Evolutionary conservation across 2,329 filamentous ascomycete genomes (phyloP), one percentile per base, ranked within the genome.

Genomic region (Alternaria dauci): DNA sequence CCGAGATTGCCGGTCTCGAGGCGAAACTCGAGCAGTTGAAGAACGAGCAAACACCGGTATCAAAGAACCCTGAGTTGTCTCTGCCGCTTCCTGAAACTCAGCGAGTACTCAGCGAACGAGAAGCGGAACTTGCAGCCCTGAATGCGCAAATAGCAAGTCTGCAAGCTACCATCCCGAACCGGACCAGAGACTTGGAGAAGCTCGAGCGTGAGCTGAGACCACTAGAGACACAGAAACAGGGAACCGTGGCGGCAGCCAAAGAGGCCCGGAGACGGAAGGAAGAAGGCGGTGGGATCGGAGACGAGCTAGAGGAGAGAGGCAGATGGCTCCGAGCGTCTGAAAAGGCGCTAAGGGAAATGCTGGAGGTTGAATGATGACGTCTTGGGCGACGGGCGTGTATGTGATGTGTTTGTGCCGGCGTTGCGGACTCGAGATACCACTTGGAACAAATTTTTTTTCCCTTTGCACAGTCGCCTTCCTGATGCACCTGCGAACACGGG

Each of bases 291-390:
- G 89, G 89, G 6, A 86, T 88, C 42, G 87, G 87, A 16, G 91
- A 93, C 69, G 90, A 94, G 70, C 76, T 93, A 32, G 91, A 94
- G 75, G 89, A 91, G 77, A 85, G 88, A 68, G 91, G 89, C 6
- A 83, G 91, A 66, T 94, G 91, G 91, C 88, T 89, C 79, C 86
- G 87, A 66, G 89, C 88, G 18, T 88, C 87, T n/a, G 90, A 93
- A 72, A 80, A 81, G 8, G 85, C 79, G 14, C 76, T 93, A 75
- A 87, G 81, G 71, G 83, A 86, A 59, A 87, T 91, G 79, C 73
- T 93, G 67, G 87, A 88, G 65, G 81, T 88, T 16, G 78, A 85
- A 68, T 36, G 55, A 48, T 65, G 63, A 67, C 18, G 36, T 28
- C 34, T 14, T 38, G 48, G 46, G n/a, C n/a, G 41, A 30, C 28